Evolutionary conservation across 164 flowering plant species (phyloP), one percentile per base, ranked within the genome.

Genomic region (Buxus sempervirens): DNA sequence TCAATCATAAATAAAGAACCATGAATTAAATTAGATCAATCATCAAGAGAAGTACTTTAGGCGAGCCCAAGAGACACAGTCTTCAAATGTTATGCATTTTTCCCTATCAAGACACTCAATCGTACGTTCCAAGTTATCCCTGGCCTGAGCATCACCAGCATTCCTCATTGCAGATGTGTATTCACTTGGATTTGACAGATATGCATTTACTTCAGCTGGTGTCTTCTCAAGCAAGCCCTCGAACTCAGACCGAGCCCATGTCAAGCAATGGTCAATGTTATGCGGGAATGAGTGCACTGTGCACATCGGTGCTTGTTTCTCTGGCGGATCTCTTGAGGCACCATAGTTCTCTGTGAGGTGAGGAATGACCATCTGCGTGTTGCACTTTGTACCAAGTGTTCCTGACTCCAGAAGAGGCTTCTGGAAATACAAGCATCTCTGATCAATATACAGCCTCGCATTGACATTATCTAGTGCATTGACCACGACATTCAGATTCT

Each of bases 161-260:
- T 75, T 83, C 54, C 60, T 80, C 90, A 83, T 88, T 13, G 83
- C 70, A 70, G 84, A 22, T 14, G 77, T 64, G 73, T 90, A 91
- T 71, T 90, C 93, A 59, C 66, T 73, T 16, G 97, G 92, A 32
- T 79, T 87, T 36, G 85, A 79, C 5, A 91, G 67, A 78, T 67
- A 91, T 9, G 91, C 85, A 80, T 91, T 91, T 21, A 86, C 97
- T 78, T 90, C 97, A 63, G 94, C 79, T 19, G 97, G 97, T 63
- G 96, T 91, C 78, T 91, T 91, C 84, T 90, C 97, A 56, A 91
- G 88, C 81, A 88, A 77, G 25, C 97, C 96, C 80, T 91, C 97
- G 73, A 91, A 91, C 74, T 90, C 97, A 13, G 96, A 91, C 26
- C 96, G 84, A 58, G 97, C 97, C 97, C 97, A 91, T n/a, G 96